phyloP scores from a whole-genome alignment of 2,329 filamentous ascomycete genomes.

The Arthrobotrys sphaeroides region DNA sequence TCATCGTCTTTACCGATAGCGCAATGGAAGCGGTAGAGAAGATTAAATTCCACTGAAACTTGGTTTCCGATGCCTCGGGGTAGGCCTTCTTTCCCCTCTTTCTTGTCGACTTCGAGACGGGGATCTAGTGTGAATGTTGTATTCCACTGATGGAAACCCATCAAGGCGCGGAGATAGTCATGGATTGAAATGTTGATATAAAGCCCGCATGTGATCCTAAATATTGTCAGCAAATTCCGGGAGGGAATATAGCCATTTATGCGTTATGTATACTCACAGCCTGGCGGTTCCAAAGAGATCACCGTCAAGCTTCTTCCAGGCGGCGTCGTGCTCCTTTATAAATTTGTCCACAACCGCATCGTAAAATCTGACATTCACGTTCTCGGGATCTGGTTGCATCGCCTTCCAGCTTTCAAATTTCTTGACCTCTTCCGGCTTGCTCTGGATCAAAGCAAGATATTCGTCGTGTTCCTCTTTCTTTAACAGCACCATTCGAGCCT shows the following conservation, averaged over 20 bases:
- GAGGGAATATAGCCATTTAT: no score
- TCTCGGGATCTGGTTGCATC: not conserved
- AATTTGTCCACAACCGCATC: conserved; percentile 30
- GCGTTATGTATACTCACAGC: conserved; percentile 58
- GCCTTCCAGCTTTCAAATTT: conserved; percentile 56
- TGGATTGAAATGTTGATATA: conserved; percentile 69
- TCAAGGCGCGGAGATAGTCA: conserved; percentile 71
- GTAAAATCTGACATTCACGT: conserved; percentile 37
- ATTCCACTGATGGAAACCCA: conserved; percentile 69
- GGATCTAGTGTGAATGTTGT: conserved; percentile 69
- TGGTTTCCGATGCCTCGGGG: conserved; percentile 72
- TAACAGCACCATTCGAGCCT: conserved; percentile 10
- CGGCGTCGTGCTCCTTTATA: conserved; percentile 43
- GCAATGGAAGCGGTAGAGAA: conserved; percentile 74
- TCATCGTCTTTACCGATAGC: conserved; percentile 71
- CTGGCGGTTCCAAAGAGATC: conserved; percentile 69
- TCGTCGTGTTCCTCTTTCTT: conserved; percentile 41
- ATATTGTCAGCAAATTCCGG: not conserved
- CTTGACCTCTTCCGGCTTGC: conserved; percentile 59
- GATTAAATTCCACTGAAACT: conserved; percentile 74
- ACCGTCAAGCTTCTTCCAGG: conserved; percentile 63
- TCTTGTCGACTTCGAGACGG: conserved; percentile 68
- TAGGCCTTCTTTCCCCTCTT: conserved; percentile 62
- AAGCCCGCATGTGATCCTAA: conserved; percentile 65
- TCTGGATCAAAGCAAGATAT: conserved; percentile 48